Base-by-base conservation (phyloP, 164 flowering plant genomes). In the Chimonanthus salicifolius region DNA sequence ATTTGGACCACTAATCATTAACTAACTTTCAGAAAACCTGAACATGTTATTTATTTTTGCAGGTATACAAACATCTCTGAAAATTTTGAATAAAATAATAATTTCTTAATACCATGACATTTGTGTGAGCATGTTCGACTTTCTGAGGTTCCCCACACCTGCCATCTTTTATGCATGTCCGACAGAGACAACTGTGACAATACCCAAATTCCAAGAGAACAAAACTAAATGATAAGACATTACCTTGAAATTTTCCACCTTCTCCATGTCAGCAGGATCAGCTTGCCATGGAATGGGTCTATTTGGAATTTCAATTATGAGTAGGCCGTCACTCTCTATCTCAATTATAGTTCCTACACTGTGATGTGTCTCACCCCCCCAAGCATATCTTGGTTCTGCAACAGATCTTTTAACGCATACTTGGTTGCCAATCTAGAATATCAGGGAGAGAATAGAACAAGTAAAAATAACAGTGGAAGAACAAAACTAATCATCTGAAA, bases 331-430 rank as follows among this genome's bases (percentile, higher is more conserved):
- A 80, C 75, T 90, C 84, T 88, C 97, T 73, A 95, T 89, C 80
- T 94, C 99, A 79, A 87, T 87, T 54, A 95, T 86, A 77, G 84
- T 87, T 74, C 99, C 99, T 43, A 95, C 95, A 75, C 98, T 95
- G 70, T 95, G 98, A 85, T 95, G 98, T 11, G 99, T 95, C 85
- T 95, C 99, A 80, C 99, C 98, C 67, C 98, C 99, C 99, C 99
- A 95, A 72, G 97, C 97, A 83, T 92, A 95, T 79, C 98, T 85
- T 43, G 99, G 99, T 80, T 93, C 98, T 71, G 98, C 97, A 85
- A 95, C 94, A 78, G 99, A 89, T 63, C 99, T 89, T 85, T 90
- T 95, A 72, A 95, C 99, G 75, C 97, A 95, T 9, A 95, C 99
- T 78, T 87, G 84, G 69, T 95, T 94, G 75, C 95, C 97, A 77